These are phyloP conservation scores for Colletotrichum caudatum DNA, from an alignment of 2,329 filamentous ascomycete species.

Conservation along the genomic window DNA sequence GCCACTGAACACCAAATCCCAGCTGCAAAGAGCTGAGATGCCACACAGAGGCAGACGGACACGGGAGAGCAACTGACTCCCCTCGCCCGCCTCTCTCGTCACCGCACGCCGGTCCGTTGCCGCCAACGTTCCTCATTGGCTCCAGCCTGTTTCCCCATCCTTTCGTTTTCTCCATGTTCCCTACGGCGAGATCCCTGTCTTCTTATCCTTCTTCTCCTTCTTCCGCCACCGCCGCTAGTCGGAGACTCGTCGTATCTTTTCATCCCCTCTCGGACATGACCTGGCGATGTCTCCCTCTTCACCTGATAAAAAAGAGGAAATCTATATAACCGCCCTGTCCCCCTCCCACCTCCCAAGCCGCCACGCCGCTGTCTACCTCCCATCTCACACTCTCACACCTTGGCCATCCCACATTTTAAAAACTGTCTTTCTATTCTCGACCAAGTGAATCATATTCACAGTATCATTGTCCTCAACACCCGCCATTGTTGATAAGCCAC, in stretches of 20 bases:
- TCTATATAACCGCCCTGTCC: conserved; percentile 18
- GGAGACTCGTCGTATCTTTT: conserved; percentile 11
- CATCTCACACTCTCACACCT: conserved; percentile 7
- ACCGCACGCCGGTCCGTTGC: not conserved
- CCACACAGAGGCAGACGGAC: not conserved
- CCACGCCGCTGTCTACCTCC: conserved; percentile 12
- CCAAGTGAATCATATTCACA: conserved; percentile 3
- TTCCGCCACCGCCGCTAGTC: not conserved
- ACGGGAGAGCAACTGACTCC: not conserved
- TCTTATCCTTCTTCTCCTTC: not conserved
- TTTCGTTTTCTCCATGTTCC: conserved; percentile 14
- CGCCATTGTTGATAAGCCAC: not conserved
- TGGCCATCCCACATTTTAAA: conserved; percentile 18
- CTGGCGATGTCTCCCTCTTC: conserved; percentile 20
- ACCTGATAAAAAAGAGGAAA: not conserved
- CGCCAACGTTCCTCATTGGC: conserved; percentile 16
- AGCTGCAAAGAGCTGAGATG: conserved; percentile 27
- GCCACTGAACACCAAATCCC: conserved; percentile 38
- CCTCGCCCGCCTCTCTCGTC: conserved; percentile 1
- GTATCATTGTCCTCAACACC: not conserved
- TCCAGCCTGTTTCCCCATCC: conserved; percentile 17
- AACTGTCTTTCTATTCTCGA: not conserved
- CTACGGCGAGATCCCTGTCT: not conserved
- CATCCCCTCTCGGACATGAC: conserved; percentile 23
- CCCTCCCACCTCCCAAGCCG: conserved; percentile 14